These are phyloP conservation scores for Neurospora intermedia DNA, from an alignment of 495 filamentous ascomycete genomes.

Conservation along the genomic window DNA sequence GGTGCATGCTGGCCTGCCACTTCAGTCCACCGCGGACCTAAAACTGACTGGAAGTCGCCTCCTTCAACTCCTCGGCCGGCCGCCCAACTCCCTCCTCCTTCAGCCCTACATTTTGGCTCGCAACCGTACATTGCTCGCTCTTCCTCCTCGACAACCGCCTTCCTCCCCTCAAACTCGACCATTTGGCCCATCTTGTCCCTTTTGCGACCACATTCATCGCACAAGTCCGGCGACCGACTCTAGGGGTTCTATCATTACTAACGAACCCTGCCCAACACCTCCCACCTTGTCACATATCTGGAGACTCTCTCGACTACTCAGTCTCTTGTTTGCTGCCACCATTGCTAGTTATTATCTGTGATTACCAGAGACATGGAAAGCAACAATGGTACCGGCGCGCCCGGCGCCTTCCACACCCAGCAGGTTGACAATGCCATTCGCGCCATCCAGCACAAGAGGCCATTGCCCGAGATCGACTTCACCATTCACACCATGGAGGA, in stretches of 20 bases:
- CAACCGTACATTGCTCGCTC: background rate
- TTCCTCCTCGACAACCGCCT: background rate
- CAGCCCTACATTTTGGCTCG: conserved; percentile 14
- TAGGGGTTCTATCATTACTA: background rate
- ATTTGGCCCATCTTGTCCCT: background rate
- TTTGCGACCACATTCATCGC: background rate
- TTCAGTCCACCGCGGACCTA: background rate
- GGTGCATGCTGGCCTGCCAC: background rate
- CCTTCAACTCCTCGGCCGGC: conserved; percentile 5
- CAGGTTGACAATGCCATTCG: conserved; percentile 61
- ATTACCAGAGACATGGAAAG: conserved; percentile 22
- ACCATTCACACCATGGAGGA: conserved; percentile 97
- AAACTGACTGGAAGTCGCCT: background rate
- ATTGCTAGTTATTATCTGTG: background rate
- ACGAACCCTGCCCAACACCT: background rate
- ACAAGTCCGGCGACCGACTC: background rate
- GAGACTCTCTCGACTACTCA: background rate
- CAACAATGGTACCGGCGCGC: conserved; percentile 23
- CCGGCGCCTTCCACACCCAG: conserved; percentile 19
- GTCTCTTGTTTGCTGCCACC: background rate
- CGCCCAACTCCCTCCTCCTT: conserved; percentile 16
- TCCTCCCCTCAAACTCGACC: background rate
- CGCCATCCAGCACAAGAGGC: conserved; percentile 85
- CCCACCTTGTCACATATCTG: background rate
- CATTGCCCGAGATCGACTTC: conserved; percentile 95